phyloP scores from a whole-genome alignment of 2,329 filamentous ascomycete species.

The Alternaria postmessia region DNA sequence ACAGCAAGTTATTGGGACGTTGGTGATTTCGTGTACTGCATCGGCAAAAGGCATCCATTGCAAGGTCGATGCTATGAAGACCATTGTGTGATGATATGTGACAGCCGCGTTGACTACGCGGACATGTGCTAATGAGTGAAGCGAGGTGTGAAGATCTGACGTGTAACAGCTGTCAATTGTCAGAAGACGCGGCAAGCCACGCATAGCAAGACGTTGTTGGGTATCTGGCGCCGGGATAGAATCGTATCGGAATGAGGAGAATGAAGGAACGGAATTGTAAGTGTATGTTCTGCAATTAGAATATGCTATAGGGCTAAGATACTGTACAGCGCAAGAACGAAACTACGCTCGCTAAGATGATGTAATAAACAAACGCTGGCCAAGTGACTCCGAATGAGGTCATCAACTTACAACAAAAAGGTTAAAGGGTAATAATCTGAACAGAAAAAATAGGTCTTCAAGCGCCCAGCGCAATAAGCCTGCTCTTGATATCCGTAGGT shows the following conservation, averaged over 20 bases:
- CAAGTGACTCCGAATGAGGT: neutral
- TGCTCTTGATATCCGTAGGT: slow-evolving; percentile 43
- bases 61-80: neutral
- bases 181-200: neutral
- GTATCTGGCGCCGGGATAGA: neutral
- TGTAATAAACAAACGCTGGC: neutral
- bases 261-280: neutral
- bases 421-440: neutral
- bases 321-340: slow-evolving; percentile 1
- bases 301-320: neutral
- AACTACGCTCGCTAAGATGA: slow-evolving; percentile 1
- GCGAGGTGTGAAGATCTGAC: neutral
- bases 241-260: neutral
- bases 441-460: neutral
- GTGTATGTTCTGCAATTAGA: neutral
- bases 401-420: neutral
- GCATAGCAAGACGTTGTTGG: neutral
- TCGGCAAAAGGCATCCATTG: neutral
- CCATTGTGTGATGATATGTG: neutral
- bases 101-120: no score
- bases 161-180: neutral
- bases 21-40: neutral
- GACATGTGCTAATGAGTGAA: neutral
- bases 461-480: slow-evolving; percentile 42
- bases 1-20: neutral